Conservation (phyloP, 75 land plant species). For the Selaginella tamariscina region DNA sequence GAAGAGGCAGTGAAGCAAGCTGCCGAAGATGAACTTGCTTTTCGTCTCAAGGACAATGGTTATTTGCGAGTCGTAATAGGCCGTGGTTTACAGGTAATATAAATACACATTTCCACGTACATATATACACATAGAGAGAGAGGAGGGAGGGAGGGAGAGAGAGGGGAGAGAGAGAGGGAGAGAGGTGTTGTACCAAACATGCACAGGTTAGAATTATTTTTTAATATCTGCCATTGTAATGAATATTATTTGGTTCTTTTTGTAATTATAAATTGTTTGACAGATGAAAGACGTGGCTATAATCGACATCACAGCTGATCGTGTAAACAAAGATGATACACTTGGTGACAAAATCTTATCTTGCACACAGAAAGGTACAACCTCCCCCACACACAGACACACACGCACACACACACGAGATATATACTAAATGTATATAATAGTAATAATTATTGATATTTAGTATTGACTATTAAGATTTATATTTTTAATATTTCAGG, state of each 20-base stretch:
- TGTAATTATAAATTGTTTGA: slow-evolving; percentile 7
- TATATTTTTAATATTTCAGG: slow-evolving; percentile 40
- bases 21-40: slow-evolving; percentile 56
- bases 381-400: too few relatives aligned
- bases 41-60: slow-evolving; percentile 72
- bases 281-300: slow-evolving; percentile 82
- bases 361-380: slow-evolving; percentile 70
- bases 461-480: background rate
- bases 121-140: too few relatives aligned
- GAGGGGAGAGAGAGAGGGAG: too few relatives aligned
- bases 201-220: too few relatives aligned
- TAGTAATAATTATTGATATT: background rate
- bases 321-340: slow-evolving; percentile 44
- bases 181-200: too few relatives aligned
- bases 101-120: too few relatives aligned
- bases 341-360: slow-evolving; percentile 62
- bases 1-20: slow-evolving; percentile 43
- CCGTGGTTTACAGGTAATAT: slow-evolving; percentile 77
- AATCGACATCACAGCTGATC: slow-evolving; percentile 58
- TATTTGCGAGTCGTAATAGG: slow-evolving; percentile 50
- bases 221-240: too few relatives aligned
- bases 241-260: too few relatives aligned
- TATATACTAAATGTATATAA: too few relatives aligned
- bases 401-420: background rate
- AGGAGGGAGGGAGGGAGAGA: too few relatives aligned